Base-by-base conservation (phyloP, 202 grass and related monocot genomes). In the Digitaria exilis region DNA sequence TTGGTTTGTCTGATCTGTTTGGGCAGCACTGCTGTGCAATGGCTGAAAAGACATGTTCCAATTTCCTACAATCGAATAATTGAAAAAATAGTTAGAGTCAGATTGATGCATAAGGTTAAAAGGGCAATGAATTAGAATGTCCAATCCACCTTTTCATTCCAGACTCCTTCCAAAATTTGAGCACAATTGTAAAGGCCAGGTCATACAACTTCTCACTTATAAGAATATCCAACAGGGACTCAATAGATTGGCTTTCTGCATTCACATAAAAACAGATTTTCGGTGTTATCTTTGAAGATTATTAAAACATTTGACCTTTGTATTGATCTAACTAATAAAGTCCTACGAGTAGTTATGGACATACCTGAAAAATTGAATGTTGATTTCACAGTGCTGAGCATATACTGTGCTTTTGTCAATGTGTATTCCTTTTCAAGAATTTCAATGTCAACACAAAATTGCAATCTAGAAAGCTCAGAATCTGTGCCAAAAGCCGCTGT, bases 381-480 rank as follows among this genome's bases (percentile, higher is more conserved):
- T 76, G 72, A 82, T 87, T 95, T 93, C 65, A 91, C 80, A 78
- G 84, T 77, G 77, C 76, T 88, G 49, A 95, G 93, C 85, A 93
- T 77, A 90, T 93, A 89, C 60, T 90, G 80, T 70, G 92, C 91
- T 90, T 92, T 87, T 83, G 85, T 95, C 81, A 95, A 75, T 74
- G 85, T 49, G 80, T 95, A 93, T 81, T 98, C 96, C 82, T 98
- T 98, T 79, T 98, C 96, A 77, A 98, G 89, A 77, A 84, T 87
- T 80, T 93, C 96, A 80, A 98, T 83, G 81, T 98, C 90, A 89
- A 95, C 85, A 76, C 92, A 95, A 82, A 79, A 95, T 70, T 89
- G 72, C 22, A 86, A 83, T 61, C 85, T 80, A 61, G 84, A 86
- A 31, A 85, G 78, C 80, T 95, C 85, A 41, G 84, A 82, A 39